Percentiles rank a stretch among this genome's conserved stretches.
phyloP scores from a whole-genome alignment of 179 eudicot species.

The Silene coronaria region DNA sequence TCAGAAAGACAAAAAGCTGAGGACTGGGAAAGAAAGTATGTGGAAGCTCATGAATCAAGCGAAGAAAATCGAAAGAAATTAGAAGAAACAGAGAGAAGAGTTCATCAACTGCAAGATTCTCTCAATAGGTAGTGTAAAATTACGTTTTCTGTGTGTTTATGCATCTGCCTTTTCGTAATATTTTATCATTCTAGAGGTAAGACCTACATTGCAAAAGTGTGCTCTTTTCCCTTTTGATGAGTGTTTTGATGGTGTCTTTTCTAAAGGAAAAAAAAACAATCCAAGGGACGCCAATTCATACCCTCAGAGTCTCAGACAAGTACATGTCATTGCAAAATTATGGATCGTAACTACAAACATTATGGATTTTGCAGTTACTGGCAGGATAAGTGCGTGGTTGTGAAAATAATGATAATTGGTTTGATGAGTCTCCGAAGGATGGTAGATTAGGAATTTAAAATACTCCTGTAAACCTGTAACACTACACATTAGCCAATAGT shows the following conservation, averaged over 20 bases:
- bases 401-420: slow-evolving; percentile 2
- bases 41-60: slow-evolving; percentile 51
- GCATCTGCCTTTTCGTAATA: background rate
- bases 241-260: background rate
- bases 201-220: background rate
- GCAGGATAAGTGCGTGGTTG: background rate
- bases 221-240: background rate
- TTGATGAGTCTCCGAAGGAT: background rate
- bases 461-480: background rate
- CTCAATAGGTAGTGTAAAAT: slow-evolving; percentile 51
- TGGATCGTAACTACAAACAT: background rate
- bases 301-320: background rate
- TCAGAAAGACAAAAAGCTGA: slow-evolving; percentile 63
- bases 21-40: slow-evolving; percentile 51
- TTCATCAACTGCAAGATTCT: slow-evolving; percentile 67
- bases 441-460: background rate
- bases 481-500: background rate
- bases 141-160: slow-evolving; percentile 9
- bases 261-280: background rate
- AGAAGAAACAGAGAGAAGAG: slow-evolving; percentile 76
- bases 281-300: background rate
- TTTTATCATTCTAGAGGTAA: slow-evolving; percentile 4
- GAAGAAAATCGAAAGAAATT: slow-evolving; percentile 56
- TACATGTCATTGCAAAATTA: background rate
- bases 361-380: background rate